Evolutionary conservation across 176 grass and related monocot genomes (phyloP).

Genomic region (Cocos nucifera): DNA sequence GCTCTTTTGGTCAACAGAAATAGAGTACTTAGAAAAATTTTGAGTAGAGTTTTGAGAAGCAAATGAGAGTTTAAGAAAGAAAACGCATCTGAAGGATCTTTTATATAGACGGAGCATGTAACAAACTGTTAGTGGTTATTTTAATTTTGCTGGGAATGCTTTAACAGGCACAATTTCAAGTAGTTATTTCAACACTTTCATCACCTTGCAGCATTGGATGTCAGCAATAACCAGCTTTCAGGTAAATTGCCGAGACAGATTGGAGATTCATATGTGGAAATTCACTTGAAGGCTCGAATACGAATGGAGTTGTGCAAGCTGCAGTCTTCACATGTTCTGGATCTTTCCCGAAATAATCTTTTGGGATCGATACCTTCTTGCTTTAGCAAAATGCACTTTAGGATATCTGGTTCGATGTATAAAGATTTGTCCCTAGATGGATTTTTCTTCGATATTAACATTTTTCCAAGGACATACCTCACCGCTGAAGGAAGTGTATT

Average conservation of each 20-base stretch:
- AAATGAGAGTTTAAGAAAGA: no score
- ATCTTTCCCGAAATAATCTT: slow-evolving; percentile 19
- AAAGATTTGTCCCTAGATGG: no score
- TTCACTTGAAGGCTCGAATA: slow-evolving; percentile 8
- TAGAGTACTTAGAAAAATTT: no score
- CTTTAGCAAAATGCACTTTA: slow-evolving; percentile 12
- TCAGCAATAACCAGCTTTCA: slow-evolving; percentile 13
- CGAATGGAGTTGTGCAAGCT: slow-evolving; percentile 1
- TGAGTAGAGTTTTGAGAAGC: no score
- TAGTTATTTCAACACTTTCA: slow-evolving; percentile 1
- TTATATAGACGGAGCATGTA: no score
- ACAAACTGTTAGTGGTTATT: no score
- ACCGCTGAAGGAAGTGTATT: no score
- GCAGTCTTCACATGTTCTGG: not conserved
- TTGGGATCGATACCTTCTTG: slow-evolving; percentile 21
- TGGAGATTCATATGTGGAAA: not conserved
- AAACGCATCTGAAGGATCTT: no score
- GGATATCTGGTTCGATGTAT: no score
- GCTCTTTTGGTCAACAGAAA: no score
- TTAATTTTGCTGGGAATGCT: slow-evolving; percentile 7
- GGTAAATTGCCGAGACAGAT: not conserved
- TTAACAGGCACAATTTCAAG: not conserved
- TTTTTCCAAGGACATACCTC: no score
- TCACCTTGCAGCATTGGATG: not conserved
- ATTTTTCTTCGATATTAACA: no score